phyloP scores from a whole-genome alignment of 768 basidiomycete species.

The Xanthoconium stramineum region DNA sequence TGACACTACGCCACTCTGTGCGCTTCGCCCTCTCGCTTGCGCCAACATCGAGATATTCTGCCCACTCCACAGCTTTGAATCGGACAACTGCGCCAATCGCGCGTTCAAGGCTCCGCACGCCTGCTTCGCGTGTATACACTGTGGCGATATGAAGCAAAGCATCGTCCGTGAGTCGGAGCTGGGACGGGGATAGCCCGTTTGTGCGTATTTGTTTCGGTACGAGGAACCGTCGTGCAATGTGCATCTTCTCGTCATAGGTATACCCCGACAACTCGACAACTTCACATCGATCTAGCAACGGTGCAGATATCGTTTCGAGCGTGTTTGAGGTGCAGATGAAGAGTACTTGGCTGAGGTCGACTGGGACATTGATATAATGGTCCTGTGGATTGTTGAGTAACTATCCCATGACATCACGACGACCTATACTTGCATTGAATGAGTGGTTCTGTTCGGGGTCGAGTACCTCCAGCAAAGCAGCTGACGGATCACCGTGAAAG shows the following conservation, averaged over 20 bases:
- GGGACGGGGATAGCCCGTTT: conserved; percentile 65
- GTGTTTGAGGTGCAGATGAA: conserved; percentile 94
- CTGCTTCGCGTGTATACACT: conserved; percentile 86
- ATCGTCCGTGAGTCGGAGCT: conserved; percentile 65
- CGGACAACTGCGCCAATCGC: conserved; percentile 87
- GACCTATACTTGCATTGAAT: conserved; percentile 54
- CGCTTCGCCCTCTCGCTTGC: conserved; percentile 19
- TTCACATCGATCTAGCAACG: conserved; percentile 88
- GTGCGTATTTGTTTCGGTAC: conserved; percentile 83
- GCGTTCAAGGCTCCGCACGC: conserved; percentile 87
- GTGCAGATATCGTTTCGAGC: conserved; percentile 84
- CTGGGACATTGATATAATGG: conserved; percentile 87
- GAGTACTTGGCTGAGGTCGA: conserved; percentile 83
- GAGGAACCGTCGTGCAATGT: conserved; percentile 83
- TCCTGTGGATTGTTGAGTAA: conserved; percentile 47
- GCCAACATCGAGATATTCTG: conserved; percentile 48
- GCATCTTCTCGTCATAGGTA: conserved; percentile 87
- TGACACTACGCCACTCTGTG: conserved; percentile 52
- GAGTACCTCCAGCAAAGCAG: conserved; percentile 86
- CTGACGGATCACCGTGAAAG: conserved; percentile 89
- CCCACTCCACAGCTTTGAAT: conserved; percentile 90
- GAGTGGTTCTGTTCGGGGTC: conserved; percentile 92
- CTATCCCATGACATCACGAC: neutral
- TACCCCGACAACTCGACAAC: conserved; percentile 81
- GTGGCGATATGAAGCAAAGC: conserved; percentile 71